Evolutionary conservation across 192 early-diverging fungal species (phyloP).

Genomic region (Powellomyces hirtus): DNA sequence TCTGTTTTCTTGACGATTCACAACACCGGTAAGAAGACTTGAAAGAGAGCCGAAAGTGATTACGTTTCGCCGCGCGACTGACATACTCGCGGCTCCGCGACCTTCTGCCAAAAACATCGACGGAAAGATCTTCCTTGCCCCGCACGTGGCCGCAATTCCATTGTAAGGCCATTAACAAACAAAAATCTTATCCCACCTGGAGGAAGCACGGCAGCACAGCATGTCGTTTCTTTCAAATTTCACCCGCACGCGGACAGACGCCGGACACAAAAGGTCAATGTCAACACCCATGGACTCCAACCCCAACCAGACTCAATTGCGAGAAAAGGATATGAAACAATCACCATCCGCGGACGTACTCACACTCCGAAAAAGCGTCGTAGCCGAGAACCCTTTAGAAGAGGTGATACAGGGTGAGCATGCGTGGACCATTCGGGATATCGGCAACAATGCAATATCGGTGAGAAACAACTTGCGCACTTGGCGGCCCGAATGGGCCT

Average conservation of each 20-base stretch:
- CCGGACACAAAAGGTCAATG: constrained; percentile 1
- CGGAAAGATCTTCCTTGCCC: too few relatives aligned
- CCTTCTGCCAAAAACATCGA: too few relatives aligned
- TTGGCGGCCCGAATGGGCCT: not conserved
- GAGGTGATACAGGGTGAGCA: constrained; percentile 39
- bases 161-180: too few relatives aligned
- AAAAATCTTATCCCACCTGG: too few relatives aligned
- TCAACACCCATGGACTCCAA: constrained; percentile 11
- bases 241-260: not conserved
- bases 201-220: too few relatives aligned
- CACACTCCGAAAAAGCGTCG: not conserved
- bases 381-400: constrained; percentile 35
- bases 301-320: not conserved
- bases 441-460: constrained; percentile 77
- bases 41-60: too few relatives aligned
- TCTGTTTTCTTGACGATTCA: too few relatives aligned
- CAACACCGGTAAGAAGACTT: too few relatives aligned
- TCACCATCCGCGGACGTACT: constrained; percentile 22
- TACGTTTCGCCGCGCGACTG: too few relatives aligned
- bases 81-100: too few relatives aligned
- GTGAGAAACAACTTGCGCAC: constrained; percentile 22
- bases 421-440: constrained; percentile 69
- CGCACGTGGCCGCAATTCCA: too few relatives aligned
- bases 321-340: not conserved
- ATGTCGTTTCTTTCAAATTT: constrained; percentile 10